Percentiles rank a stretch among this genome's conserved stretches.
Evolutionary conservation across 1,284 basidiomycete genomes (phyloP).

Genomic region (Trichosporon sp.): DNA sequence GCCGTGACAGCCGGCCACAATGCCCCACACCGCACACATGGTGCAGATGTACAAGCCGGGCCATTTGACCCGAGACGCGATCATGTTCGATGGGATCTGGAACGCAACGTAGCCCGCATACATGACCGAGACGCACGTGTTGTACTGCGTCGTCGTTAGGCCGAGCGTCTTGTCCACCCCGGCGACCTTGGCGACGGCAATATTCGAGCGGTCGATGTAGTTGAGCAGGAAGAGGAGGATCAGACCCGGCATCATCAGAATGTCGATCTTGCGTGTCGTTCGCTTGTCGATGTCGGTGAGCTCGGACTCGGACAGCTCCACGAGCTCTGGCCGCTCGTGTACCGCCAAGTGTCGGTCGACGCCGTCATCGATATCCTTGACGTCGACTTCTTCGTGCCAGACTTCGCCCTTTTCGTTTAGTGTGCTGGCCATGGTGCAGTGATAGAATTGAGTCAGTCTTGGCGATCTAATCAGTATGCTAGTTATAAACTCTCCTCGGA

Average conservation of each 20-base stretch:
- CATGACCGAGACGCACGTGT: slow-evolving; percentile 33
- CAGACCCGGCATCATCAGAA: slow-evolving; percentile 18
- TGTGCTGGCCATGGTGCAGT: background rate
- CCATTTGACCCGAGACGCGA: slow-evolving; percentile 26
- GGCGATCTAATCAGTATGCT: background rate
- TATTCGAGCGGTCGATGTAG: slow-evolving; percentile 11
- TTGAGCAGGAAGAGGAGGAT: slow-evolving; percentile 14
- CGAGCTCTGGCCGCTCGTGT: slow-evolving; percentile 28
- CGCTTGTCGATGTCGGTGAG: slow-evolving; percentile 27
- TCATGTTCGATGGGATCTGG: slow-evolving; percentile 43
- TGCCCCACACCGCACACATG: slow-evolving; percentile 36
- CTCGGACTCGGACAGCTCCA: slow-evolving; percentile 30
- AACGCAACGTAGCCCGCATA: slow-evolving; percentile 15
- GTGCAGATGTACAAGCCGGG: slow-evolving; percentile 35
- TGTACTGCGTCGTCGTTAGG: slow-evolving; percentile 22
- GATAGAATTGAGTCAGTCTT: background rate
- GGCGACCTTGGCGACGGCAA: slow-evolving; percentile 37
- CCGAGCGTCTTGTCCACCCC: slow-evolving; percentile 6
- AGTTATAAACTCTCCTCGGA: background rate
- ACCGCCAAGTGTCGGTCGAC: slow-evolving; percentile 14
- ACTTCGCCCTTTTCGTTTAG: background rate
- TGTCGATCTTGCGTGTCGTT: slow-evolving; percentile 22
- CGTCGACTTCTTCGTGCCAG: background rate
- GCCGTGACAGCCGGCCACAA: slow-evolving; percentile 29
- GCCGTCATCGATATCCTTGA: slow-evolving; percentile 1